These are phyloP conservation scores for Aquanectria penicillioides DNA, from an alignment of 2,329 filamentous ascomycete genomes.

Conservation along the genomic window DNA sequence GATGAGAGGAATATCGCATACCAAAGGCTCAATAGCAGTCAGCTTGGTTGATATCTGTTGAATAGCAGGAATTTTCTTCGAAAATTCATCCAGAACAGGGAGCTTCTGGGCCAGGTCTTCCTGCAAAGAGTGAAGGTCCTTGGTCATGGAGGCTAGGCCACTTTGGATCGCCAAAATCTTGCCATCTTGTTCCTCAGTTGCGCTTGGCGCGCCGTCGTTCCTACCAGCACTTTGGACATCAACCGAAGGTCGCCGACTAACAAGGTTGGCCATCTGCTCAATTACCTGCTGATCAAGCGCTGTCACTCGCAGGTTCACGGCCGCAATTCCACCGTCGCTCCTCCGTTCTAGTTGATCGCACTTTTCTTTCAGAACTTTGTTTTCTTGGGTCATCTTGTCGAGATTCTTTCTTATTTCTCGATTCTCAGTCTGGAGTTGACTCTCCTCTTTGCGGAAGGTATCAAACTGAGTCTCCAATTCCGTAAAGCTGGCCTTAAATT, in stretches of 20 bases:
- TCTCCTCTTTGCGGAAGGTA: not conserved
- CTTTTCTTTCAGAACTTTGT: constrained; percentile 26
- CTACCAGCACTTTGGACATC: too few relatives aligned
- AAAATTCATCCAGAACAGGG: not conserved
- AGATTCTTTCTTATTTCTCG: constrained; percentile 23
- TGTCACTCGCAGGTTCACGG: not conserved
- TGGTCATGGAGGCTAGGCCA: not conserved
- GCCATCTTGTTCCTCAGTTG: constrained; percentile 11
- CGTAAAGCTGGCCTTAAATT: not conserved
- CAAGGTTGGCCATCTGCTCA: not conserved
- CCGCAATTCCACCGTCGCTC: constrained; percentile 30
- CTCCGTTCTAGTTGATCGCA: constrained; percentile 37
- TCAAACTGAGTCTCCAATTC: constrained; percentile 10
- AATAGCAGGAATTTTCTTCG: not conserved
- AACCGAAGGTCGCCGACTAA: too few relatives aligned
- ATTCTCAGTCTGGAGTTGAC: constrained; percentile 14
- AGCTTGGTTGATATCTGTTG: not conserved
- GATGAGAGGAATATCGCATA: not conserved
- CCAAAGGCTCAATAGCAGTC: not conserved
- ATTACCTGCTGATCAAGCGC: constrained; percentile 15
- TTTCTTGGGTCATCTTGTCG: constrained; percentile 25
- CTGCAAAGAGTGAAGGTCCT: not conserved
- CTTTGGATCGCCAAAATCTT: not conserved
- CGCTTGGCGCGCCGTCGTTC: not conserved
- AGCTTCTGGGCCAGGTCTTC: not conserved